Percentiles rank a stretch among this genome's conserved stretches.
Conservation (phyloP, 768 basidiomycete genomes). For the Boletus sp. region DNA sequence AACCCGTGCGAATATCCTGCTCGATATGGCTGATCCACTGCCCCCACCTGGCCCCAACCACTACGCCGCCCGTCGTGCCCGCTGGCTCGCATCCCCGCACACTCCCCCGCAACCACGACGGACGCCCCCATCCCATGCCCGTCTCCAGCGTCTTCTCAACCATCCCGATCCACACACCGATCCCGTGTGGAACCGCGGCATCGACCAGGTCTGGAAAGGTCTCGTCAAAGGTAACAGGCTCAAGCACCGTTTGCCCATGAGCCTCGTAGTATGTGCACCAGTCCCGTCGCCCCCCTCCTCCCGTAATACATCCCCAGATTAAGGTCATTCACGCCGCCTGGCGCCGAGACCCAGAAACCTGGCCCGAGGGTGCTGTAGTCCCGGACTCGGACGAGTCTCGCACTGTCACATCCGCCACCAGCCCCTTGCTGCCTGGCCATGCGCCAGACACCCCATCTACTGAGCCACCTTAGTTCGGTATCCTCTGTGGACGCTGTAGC, state of each 20-base stretch:
- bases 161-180: slow-evolving; percentile 48
- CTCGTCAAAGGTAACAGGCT: slow-evolving; percentile 57
- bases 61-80: slow-evolving; percentile 57
- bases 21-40: slow-evolving; percentile 33
- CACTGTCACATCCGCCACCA: not conserved
- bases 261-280: slow-evolving; percentile 50
- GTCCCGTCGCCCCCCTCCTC: not conserved
- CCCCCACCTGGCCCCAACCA: slow-evolving; percentile 63
- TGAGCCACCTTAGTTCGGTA: slow-evolving; percentile 4
- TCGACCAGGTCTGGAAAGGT: slow-evolving; percentile 62
- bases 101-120: slow-evolving; percentile 23
- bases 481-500: not conserved
- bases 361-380: slow-evolving; percentile 62
- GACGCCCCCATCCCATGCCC: slow-evolving; percentile 39
- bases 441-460: not conserved
- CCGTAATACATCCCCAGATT: slow-evolving; percentile 43
- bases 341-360: slow-evolving; percentile 67
- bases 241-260: slow-evolving; percentile 59
- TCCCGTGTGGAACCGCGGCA: slow-evolving; percentile 51
- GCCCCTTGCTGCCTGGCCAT: not conserved
- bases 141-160: slow-evolving; percentile 50
- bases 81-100: slow-evolving; percentile 49
- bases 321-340: slow-evolving; percentile 72
- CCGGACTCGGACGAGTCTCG: slow-evolving; percentile 58
- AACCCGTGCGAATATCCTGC: slow-evolving; percentile 20